Conservation (phyloP, 2,329 filamentous ascomycete genomes). For the Penicillium polonicum region DNA sequence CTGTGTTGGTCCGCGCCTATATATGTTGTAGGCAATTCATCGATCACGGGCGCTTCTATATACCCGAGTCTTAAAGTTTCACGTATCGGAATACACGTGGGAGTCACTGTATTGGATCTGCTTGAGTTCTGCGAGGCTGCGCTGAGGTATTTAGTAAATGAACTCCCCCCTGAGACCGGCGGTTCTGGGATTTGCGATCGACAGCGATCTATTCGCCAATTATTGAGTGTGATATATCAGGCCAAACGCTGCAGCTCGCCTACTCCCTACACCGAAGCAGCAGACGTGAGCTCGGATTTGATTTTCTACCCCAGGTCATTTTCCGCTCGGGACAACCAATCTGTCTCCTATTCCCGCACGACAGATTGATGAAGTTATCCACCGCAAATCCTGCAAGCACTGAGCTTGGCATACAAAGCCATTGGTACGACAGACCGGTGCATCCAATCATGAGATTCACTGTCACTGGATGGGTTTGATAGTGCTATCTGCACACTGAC, state of each 20-base stretch:
- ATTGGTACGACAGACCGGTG: neutral
- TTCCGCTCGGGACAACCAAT: neutral
- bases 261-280: neutral
- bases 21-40: neutral
- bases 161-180: neutral
- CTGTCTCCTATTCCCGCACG: neutral
- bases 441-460: neutral
- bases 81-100: neutral
- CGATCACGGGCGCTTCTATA: neutral
- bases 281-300: neutral
- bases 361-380: neutral
- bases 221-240: neutral
- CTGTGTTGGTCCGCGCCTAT: neutral
- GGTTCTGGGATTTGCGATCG: neutral
- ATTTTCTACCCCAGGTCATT: neutral
- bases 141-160: neutral
- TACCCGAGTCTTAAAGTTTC: neutral
- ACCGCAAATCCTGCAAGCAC: constrained; percentile 2
- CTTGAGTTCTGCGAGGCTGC: neutral
- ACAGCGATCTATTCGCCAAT: neutral
- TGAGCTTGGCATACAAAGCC: constrained; percentile 16
- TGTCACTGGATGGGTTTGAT: neutral
- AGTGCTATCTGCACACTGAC: neutral
- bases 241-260: neutral
- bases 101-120: neutral